Evolutionary conservation across 2,329 filamentous ascomycete genomes (phyloP).

Genomic region (Samsoniella hepiali): DNA sequence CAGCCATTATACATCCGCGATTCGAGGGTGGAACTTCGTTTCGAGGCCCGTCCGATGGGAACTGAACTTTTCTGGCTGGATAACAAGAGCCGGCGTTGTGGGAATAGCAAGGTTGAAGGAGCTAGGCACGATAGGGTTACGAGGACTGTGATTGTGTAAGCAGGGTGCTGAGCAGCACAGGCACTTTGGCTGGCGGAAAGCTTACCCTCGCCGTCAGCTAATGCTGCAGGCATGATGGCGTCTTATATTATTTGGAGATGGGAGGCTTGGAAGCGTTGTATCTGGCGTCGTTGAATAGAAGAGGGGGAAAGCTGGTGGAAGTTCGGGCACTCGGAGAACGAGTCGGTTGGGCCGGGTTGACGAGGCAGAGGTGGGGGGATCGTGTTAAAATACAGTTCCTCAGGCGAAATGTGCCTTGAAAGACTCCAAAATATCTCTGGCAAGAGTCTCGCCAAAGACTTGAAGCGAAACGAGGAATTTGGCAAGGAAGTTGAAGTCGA

Average conservation of each 20-base stretch:
- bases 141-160: constrained; percentile 27
- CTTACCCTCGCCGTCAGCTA: constrained; percentile 11
- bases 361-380: not conserved
- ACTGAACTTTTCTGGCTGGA: constrained; percentile 29
- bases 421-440: too few relatives aligned
- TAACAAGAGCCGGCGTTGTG: constrained; percentile 31
- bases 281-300: not conserved
- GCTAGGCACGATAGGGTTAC: constrained; percentile 30
- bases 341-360: not conserved
- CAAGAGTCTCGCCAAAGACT: not conserved
- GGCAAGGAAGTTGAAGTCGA: constrained; percentile 11
- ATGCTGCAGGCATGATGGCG: not conserved
- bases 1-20: constrained; percentile 54
- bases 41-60: constrained; percentile 45
- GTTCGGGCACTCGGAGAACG: not conserved
- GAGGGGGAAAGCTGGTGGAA: not conserved
- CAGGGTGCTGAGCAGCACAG: not conserved
- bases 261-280: not conserved
- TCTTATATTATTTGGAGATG: not conserved
- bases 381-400: too few relatives aligned
- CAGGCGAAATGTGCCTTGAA: not conserved
- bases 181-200: not conserved
- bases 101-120: constrained; percentile 24
- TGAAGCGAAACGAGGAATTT: constrained; percentile 7
- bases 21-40: constrained; percentile 32